Evolutionary conservation across 805 yeast species (phyloP).

Genomic region (Wickerhamomyces rabaulensis): DNA sequence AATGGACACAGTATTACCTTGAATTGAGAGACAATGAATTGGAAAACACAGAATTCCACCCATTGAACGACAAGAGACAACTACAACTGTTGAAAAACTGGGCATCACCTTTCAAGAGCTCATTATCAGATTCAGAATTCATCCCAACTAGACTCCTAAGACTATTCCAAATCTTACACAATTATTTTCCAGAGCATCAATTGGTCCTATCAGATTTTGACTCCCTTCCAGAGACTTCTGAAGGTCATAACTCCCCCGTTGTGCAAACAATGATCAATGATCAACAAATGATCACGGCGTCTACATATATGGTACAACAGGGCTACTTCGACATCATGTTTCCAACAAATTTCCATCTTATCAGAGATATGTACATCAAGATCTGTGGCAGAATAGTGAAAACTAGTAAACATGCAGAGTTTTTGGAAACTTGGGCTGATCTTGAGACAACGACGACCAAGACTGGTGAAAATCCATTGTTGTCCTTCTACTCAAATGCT

Average conservation of each 20-base stretch:
- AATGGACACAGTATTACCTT: constrained; percentile 50
- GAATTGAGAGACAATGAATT: constrained; percentile 29
- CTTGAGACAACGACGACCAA: constrained; percentile 59
- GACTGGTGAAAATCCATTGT: constrained; percentile 81
- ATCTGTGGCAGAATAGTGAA: constrained; percentile 56
- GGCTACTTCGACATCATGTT: constrained; percentile 86
- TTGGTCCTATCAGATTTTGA: constrained; percentile 68
- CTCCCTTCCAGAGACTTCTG: constrained; percentile 35
- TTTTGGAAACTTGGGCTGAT: constrained; percentile 68
- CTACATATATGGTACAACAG: constrained; percentile 77
- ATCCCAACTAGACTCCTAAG: constrained; percentile 73
- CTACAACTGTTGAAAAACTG: constrained; percentile 40
- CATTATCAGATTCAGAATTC: constrained; percentile 63
- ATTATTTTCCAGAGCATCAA: constrained; percentile 70
- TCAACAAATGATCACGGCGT: constrained; percentile 61
- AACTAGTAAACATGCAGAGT: constrained; percentile 56
- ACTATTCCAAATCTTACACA: constrained; percentile 56
- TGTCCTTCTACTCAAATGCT: constrained; percentile 71
- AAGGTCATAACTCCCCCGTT: constrained; percentile 69
- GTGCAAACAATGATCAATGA: constrained; percentile 66
- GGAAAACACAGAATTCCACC: constrained; percentile 40
- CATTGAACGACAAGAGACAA: constrained; percentile 46
- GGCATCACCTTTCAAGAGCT: constrained; percentile 60
- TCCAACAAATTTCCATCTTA: constrained; percentile 68
- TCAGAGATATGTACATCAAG: constrained; percentile 55